Evolutionary conservation across 2,329 filamentous ascomycete species (phyloP), one percentile per base, ranked within the genome.

Genomic region (Nigrospora osmanthi): DNA sequence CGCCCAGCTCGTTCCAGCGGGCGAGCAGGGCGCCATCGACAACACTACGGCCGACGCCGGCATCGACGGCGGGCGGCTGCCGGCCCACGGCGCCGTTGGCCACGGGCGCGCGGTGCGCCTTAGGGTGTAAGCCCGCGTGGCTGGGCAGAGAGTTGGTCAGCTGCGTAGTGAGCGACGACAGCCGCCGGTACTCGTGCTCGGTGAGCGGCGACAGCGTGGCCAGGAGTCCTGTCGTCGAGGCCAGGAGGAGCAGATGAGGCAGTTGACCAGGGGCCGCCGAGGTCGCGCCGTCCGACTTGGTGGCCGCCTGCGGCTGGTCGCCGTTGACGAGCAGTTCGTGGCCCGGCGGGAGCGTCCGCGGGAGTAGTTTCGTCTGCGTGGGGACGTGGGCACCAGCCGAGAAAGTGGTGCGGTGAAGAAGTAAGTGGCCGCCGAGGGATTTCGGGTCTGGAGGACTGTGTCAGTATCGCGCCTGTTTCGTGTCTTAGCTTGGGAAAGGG

Each of bases 321-420:
- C 31, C 35, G 14, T 13, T n/a, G 51, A 49, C 49, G 64, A 58
- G 42, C 55, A 38, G 42, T 58, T 52, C 46, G 57, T 61, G 48
- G 56, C 50, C 63, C 59, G 39, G 67, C 66, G 42, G 74, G 61
- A 79, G 64, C 4, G 79, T 80, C 14, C 82, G 82, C 1, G 87
- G 85, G 32, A 97, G 75, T 40, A 96, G 78, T 16, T 84, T 81
- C 54, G 89, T 84, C 34, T 77, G 78, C 1, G 86, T 84, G 0
- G 87, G 81, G 51, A 84, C 77, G 63, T 95, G 87, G 15, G 80
- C 80, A 34, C 88, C 89, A 0, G 87, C 82, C 60, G 90, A 85
- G 68, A 98, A 97, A 47, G 89, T 87, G 43, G 87, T 88, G 48
- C 87, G 83, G 64, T 91, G 88, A 9, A 98, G 77, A 19, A 98